A percentile compares a stretch with the other conserved stretches of the same genome.
Evolutionary conservation across 1,139 yeast genomes (phyloP).

Genomic region (Magnusiomyces starmeri): DNA sequence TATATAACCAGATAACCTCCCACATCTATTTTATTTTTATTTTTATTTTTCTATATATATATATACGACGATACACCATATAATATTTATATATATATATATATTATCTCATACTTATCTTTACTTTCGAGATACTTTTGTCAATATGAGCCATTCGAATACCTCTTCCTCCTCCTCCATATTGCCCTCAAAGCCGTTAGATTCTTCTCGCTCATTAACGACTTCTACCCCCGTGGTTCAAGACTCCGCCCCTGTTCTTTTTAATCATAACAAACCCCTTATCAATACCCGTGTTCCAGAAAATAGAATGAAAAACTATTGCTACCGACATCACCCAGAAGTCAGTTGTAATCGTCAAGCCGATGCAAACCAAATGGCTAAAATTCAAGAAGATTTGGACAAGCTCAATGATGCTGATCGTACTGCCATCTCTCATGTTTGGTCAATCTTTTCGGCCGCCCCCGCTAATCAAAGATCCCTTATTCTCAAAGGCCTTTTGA

Average conservation of each 20-base stretch:
- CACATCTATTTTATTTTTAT: background rate
- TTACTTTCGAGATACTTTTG: background rate
- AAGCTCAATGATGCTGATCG: slow-evolving; percentile 52
- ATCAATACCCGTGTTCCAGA: slow-evolving; percentile 2
- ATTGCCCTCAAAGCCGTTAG: background rate
- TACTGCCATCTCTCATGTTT: slow-evolving; percentile 63
- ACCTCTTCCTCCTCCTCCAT: background rate
- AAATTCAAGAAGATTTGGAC: slow-evolving; percentile 43
- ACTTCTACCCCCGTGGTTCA: background rate
- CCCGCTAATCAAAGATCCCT: slow-evolving; percentile 60
- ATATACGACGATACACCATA: background rate
- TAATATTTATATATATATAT: background rate
- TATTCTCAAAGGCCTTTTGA: slow-evolving; percentile 72
- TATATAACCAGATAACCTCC: background rate
- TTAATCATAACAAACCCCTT: slow-evolving; percentile 5
- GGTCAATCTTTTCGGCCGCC: slow-evolving; percentile 75
- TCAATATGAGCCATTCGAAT: background rate
- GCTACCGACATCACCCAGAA: slow-evolving; percentile 91
- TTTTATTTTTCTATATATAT: background rate
- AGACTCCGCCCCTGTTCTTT: background rate
- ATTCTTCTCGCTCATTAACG: no score
- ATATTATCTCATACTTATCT: background rate
- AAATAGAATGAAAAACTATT: slow-evolving; percentile 37
- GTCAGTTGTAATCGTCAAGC: slow-evolving; percentile 62
- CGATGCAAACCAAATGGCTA: slow-evolving; percentile 58